Conservation (phyloP, 2,329 filamentous ascomycete species). For the Aspergillus neoniger region DNA sequence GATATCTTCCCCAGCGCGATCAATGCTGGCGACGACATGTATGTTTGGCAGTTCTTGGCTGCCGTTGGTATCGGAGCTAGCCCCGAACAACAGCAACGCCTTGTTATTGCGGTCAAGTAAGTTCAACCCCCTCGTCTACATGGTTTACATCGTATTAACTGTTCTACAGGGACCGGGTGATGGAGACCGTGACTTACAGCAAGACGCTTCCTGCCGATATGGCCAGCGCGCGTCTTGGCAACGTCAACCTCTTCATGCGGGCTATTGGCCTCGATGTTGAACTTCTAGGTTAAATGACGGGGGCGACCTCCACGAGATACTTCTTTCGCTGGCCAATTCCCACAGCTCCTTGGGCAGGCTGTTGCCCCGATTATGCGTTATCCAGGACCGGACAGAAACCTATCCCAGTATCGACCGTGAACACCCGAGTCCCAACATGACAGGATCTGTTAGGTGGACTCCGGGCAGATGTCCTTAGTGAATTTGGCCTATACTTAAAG, state of each 20-base stretch:
- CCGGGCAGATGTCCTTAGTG: conserved; percentile 1
- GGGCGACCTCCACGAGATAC: background rate
- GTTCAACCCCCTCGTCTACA: conserved; percentile 25
- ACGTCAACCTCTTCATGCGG: conserved; percentile 98
- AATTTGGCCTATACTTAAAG: background rate
- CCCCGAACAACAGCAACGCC: conserved; percentile 89
- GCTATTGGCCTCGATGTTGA: conserved; percentile 98
- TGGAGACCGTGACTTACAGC: conserved; percentile 86
- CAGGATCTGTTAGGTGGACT: background rate
- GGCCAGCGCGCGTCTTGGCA: conserved; percentile 77
- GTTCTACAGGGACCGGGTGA: conserved; percentile 71
- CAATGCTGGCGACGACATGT: conserved; percentile 86
- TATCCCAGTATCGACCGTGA: background rate
- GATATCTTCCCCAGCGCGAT: conserved; percentile 91
- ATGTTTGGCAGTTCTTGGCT: conserved; percentile 97
- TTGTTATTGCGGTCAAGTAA: conserved; percentile 89
- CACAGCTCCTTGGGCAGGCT: background rate
- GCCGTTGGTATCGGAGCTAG: conserved; percentile 91
- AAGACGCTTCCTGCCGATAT: conserved; percentile 89
- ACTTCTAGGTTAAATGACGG: conserved; percentile 55
- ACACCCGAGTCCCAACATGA: background rate
- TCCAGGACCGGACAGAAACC: background rate
- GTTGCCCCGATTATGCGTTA: background rate
- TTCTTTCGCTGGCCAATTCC: background rate
- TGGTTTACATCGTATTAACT: conserved; percentile 18